These are phyloP conservation scores for Ceratocystis alfenasii DNA, from an alignment of 2,329 filamentous ascomycete genomes.

Conservation along the genomic window DNA sequence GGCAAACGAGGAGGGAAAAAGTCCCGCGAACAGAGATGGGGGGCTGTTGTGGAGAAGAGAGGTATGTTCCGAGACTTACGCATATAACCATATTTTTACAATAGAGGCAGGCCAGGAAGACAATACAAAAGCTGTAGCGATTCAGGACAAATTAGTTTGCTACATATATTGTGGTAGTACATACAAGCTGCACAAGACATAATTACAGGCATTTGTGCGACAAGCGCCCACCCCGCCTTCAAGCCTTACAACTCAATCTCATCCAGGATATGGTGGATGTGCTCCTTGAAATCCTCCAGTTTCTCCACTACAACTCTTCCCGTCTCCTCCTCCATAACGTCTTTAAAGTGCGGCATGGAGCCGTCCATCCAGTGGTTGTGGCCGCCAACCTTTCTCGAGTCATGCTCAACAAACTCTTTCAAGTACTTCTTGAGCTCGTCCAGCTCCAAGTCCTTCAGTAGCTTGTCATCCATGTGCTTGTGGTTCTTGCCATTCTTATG, in stretches of 20 bases:
- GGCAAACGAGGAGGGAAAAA: slow-evolving; percentile 26
- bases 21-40: slow-evolving; percentile 44
- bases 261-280: slow-evolving; percentile 15
- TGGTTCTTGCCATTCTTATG: slow-evolving; percentile 34
- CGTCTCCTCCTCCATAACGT: background rate
- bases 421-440: slow-evolving; percentile 26
- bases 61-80: slow-evolving; percentile 29
- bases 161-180: background rate
- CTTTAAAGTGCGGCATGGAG: background rate
- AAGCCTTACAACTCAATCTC: slow-evolving; percentile 14
- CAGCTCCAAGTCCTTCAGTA: slow-evolving; percentile 21
- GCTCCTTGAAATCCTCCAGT: slow-evolving; percentile 10
- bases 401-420: slow-evolving; percentile 19
- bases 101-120: background rate
- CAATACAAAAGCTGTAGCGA: background rate
- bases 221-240: too few relatives aligned
- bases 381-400: slow-evolving; percentile 16
- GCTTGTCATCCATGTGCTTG: slow-evolving; percentile 12
- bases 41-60: slow-evolving; percentile 34
- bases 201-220: background rate
- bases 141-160: background rate
- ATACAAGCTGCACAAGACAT: background rate
- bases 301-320: background rate
- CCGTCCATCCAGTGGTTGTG: slow-evolving; percentile 21
- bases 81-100: background rate